Conservation (phyloP, 805 yeast genomes). For the Metschnikowia amazonensis region DNA sequence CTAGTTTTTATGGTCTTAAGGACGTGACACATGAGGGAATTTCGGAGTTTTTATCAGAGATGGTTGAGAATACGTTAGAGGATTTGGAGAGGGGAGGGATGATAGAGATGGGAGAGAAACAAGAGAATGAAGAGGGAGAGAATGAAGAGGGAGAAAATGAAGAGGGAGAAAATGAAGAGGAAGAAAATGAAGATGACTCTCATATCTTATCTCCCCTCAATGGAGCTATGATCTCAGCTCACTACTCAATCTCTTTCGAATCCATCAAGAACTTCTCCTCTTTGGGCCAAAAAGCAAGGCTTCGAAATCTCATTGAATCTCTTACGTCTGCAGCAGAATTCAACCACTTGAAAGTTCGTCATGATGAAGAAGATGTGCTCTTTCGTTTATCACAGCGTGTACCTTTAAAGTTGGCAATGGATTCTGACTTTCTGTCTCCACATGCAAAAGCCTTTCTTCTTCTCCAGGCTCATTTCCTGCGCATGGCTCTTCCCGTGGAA, state of each 20-base stretch:
- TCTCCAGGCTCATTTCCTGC: constrained; percentile 76
- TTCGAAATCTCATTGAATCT: constrained; percentile 60
- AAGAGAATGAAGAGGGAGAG: constrained; percentile 35
- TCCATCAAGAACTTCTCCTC: constrained; percentile 64
- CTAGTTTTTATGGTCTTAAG: constrained; percentile 80
- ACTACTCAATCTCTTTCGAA: constrained; percentile 59
- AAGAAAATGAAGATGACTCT: constrained; percentile 33
- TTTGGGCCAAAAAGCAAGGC: constrained; percentile 51
- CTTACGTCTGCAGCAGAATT: constrained; percentile 70
- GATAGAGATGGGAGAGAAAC: constrained; percentile 52
- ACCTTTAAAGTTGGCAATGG: constrained; percentile 52
- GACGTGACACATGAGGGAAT: constrained; percentile 63
- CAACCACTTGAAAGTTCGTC: constrained; percentile 58
- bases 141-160: constrained; percentile 37
- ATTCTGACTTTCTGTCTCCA: constrained; percentile 46
- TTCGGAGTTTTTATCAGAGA: constrained; percentile 78
- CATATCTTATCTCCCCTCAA: constrained; percentile 58
- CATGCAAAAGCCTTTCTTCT: constrained; percentile 68
- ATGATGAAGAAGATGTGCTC: constrained; percentile 51
- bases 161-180: constrained; percentile 35
- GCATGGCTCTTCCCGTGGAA: constrained; percentile 61
- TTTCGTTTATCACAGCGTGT: constrained; percentile 50
- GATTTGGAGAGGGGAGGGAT: constrained; percentile 61
- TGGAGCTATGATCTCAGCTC: constrained; percentile 71
- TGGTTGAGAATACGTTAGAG: constrained; percentile 66